Evolutionary conservation across 306 rosid genomes (phyloP), one percentile per base, ranked within the genome.

Genomic region (Dryas drummondii): DNA sequence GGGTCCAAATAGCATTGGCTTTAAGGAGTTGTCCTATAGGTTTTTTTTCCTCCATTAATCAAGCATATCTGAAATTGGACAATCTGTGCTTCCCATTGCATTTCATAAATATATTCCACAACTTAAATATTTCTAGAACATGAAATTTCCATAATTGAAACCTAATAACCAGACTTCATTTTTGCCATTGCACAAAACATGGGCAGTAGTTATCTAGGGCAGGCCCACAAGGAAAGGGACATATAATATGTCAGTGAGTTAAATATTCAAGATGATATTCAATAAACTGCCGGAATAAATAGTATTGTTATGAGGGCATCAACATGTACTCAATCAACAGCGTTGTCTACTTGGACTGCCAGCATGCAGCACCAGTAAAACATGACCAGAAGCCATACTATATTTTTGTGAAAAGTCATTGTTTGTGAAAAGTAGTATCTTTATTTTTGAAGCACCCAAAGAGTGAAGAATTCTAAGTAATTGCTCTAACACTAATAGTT

Each of bases 401-500:
- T 22, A 22, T 22, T 22, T 22, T 22, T 22, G 22, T 22, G 22
- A 22, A 22, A 22, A 22, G 22, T 22, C 32, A 56, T 40, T 14
- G 37, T 12, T 46, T 55, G 19, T 15, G 50, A 41, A 12, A 55
- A 56, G 41, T 11, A 1, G 42, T 6, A 6, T 15, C 4, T 32
- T 71, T 26, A 6, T 2, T 71, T 22, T 12, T 15, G 0, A 56
- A 44, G 53, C 54, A 26, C 45, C 41, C 5, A 2, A 16, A 16
- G 27, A 13, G 26, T 55, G 45, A 44, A 56, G 37, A 71, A 4
- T n/a, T 10, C 41, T 6, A 44, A 46, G 66, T 3, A 4, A n/a
- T 62, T 62, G 49, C 51, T 53, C 58, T 62, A 15, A 7, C 12
- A 41, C 51, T 65, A 65, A 44, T 3, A 53, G 7, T 69, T 96